Percentiles rank a stretch among this genome's conserved stretches.
Conservation (phyloP, 2,329 filamentous ascomycete genomes). For the Elsinoe necatrix region DNA sequence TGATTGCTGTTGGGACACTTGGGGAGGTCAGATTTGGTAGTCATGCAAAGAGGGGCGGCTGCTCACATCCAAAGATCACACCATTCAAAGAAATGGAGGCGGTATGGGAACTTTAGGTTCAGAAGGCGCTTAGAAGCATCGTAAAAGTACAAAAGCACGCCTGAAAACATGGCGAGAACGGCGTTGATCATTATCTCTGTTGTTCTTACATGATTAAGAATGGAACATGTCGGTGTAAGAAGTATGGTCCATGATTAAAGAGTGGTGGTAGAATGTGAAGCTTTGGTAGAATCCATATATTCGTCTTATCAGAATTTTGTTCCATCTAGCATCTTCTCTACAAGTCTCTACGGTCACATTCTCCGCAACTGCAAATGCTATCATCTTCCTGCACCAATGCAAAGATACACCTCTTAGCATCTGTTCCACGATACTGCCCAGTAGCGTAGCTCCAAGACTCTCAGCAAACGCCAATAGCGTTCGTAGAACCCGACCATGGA, state of each 20-base stretch:
- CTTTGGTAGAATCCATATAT: too few species aligned
- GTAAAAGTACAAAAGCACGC: neutral
- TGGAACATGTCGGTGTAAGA: neutral
- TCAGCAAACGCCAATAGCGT: too few species aligned
- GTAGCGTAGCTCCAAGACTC: too few species aligned
- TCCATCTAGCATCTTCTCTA: too few species aligned
- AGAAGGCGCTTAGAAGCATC: neutral
- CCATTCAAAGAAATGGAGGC: conserved; percentile 26
- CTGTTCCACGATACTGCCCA: too few species aligned
- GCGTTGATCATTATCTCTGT: neutral
- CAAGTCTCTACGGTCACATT: too few species aligned
- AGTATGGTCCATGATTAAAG: neutral
- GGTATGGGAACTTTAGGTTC: conserved; percentile 6
- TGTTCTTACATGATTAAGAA: neutral
- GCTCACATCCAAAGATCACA: conserved; percentile 26
- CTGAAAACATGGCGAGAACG: neutral
- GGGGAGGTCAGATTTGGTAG: neutral
- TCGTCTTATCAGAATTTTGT: too few species aligned
- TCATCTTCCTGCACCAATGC: too few species aligned
- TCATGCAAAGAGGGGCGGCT: conserved; percentile 3
- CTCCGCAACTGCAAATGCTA: too few species aligned
- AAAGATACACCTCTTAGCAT: too few species aligned
- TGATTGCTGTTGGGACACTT: conserved; percentile 60
- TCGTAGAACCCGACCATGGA: too few species aligned
- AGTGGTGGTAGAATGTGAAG: neutral